Evolutionary conservation across 2,329 filamentous ascomycete genomes (phyloP), one percentile per base, ranked within the genome.

Genomic region (Pseudogymnoascus sp.): DNA sequence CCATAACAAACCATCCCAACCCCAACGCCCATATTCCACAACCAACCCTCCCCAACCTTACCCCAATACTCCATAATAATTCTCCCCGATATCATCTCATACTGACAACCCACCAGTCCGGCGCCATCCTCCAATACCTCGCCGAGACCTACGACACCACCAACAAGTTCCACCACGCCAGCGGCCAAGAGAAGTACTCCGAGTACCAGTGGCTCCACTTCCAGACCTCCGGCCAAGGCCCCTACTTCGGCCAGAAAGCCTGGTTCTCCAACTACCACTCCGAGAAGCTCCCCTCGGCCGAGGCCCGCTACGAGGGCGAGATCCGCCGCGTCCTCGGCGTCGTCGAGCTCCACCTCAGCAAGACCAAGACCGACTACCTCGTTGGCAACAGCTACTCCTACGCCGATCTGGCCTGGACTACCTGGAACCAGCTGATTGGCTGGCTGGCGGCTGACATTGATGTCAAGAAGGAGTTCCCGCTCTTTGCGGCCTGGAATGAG

Each of bases 291-390:
- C 73, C 73, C 2, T 76, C 73, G 11, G 80, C 79, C 4, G 70
- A 78, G 31, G 73, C 77, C n/a, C 72, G 80, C 11, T 82, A 82
- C 70, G 65, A 66, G 19, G 73, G 75, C 7, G 79, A 82, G 69
- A 74, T 79, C n/a, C 25, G 48, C 3, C 66, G 66, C 8, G 65
- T 68, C 11, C 43, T 76, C 0, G 67, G 69, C 1, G 79, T 82
- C 1, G 64, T 83, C 28, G 77, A 82, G n/a, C 67, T 61, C 3
- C 72, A 76, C 62, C 69, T 81, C 5, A 45, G 43, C 2, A 68
- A 72, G 61, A 68, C 68, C 23, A 70, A 71, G 11, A 57, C 51
- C 10, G 68, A 72, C 23, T 78, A 71, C 51, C 70, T 79, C 6
- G 75, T 79, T 14, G 76, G 72, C 1, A 68, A 76, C 64, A 78